Percentiles rank a stretch among this genome's conserved stretches.
These are phyloP conservation scores for Fusarium napiforme DNA, from an alignment of 2,329 filamentous ascomycete genomes.

Conservation along the genomic window DNA sequence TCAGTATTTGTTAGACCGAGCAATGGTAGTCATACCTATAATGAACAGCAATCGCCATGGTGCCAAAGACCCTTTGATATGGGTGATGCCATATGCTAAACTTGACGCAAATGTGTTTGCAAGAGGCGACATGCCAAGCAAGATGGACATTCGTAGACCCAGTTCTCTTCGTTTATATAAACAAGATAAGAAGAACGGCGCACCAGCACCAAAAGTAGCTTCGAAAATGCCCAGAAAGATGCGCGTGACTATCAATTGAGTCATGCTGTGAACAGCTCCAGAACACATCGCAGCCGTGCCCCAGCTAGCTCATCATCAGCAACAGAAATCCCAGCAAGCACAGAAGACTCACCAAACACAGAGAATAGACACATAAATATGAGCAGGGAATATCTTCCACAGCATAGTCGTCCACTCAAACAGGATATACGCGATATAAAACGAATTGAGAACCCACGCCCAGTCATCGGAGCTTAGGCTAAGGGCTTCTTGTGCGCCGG, in stretches of 20 bases:
- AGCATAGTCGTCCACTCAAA: slow-evolving; percentile 40
- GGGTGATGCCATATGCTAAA: slow-evolving; percentile 26
- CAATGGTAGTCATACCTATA: too few relatives aligned
- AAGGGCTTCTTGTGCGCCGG: slow-evolving; percentile 25
- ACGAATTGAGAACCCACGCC: slow-evolving; percentile 38
- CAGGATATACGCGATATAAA: slow-evolving; percentile 31
- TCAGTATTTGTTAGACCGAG: neutral
- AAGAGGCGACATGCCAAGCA: slow-evolving; percentile 26
- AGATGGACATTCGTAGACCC: slow-evolving; percentile 13
- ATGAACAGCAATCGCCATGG: slow-evolving; percentile 27
- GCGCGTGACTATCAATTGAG: slow-evolving; percentile 10
- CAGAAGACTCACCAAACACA: slow-evolving; percentile 20
- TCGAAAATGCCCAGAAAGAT: slow-evolving; percentile 27
- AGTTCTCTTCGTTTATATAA: slow-evolving; percentile 27
- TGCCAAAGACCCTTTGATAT: slow-evolving; percentile 14
- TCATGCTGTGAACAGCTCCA: slow-evolving; percentile 13
- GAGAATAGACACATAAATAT: slow-evolving; percentile 19
- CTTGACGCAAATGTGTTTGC: slow-evolving; percentile 30
- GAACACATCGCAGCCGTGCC: slow-evolving; percentile 34
- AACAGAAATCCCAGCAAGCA: accelerated
- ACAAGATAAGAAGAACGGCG: slow-evolving; percentile 31
- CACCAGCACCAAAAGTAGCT: slow-evolving; percentile 33
- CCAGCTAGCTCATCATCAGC: neutral
- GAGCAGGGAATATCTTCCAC: slow-evolving; percentile 35
- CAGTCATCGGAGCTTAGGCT: slow-evolving; percentile 17